Conservation (phyloP, 495 filamentous ascomycete genomes). For the Lichina pygmaea region DNA sequence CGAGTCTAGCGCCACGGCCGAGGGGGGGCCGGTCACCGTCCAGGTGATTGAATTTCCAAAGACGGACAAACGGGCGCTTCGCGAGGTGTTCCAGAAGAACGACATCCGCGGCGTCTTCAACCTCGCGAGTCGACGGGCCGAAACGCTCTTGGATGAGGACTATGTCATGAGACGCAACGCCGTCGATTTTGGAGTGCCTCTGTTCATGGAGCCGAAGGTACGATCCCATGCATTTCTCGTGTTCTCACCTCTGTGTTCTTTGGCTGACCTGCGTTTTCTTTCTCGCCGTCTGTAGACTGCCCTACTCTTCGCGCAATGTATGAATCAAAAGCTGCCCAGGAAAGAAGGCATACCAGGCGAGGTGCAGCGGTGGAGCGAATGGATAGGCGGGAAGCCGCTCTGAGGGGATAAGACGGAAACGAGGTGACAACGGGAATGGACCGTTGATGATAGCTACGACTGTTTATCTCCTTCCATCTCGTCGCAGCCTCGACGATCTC, state of each 20-base stretch:
- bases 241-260: constrained; percentile 5
- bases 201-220: constrained; percentile 99
- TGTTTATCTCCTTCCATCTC: background rate
- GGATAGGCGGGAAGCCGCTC: constrained; percentile 73
- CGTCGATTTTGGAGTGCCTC: constrained; percentile 88
- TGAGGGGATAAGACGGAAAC: constrained; percentile 67
- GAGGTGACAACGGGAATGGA: constrained; percentile 81
- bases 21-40: constrained; percentile 28
- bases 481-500: background rate
- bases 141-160: constrained; percentile 72
- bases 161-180: constrained; percentile 97
- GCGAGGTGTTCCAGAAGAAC: constrained; percentile 92
- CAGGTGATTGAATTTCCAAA: constrained; percentile 95
- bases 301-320: constrained; percentile 79
- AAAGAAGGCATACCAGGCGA: constrained; percentile 61
- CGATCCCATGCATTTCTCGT: constrained; percentile 10
- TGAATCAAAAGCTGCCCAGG: constrained; percentile 79
- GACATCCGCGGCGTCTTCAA: constrained; percentile 93
- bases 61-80: constrained; percentile 78
- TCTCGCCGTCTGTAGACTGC: constrained; percentile 39
- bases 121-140: constrained; percentile 56
- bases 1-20: constrained; percentile 33
- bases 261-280: constrained; percentile 4
- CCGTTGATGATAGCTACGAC: background rate
- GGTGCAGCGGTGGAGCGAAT: constrained; percentile 83